Evolutionary conservation across 352 stramenopile species (phyloP).

Genomic region (Pythium dissimile): DNA sequence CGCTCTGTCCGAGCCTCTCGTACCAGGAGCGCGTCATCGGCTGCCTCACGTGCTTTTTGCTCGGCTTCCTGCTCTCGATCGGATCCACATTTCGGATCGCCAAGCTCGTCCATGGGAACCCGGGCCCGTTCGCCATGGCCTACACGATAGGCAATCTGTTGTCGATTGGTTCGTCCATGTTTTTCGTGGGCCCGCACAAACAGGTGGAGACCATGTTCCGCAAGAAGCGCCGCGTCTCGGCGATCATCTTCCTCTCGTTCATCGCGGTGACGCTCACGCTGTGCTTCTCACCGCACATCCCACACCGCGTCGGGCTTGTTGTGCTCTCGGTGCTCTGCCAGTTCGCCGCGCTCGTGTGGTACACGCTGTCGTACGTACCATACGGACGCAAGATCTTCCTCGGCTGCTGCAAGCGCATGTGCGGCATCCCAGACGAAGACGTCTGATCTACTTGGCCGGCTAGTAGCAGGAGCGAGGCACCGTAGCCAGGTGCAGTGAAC

Average conservation of each 20-base stretch:
- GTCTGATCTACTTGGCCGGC: conserved; percentile 22
- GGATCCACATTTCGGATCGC: conserved; percentile 78
- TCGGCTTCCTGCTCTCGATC: conserved; percentile 81
- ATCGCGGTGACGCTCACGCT: conserved; percentile 73
- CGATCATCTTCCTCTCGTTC: conserved; percentile 73
- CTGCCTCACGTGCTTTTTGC: conserved; percentile 72
- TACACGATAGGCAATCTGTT: conserved; percentile 87
- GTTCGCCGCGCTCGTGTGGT: conserved; percentile 81
- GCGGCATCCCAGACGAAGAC: conserved; percentile 48
- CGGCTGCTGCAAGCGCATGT: conserved; percentile 63
- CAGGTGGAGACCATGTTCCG: conserved; percentile 85
- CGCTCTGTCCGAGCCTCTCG: conserved; percentile 65
- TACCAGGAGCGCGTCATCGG: conserved; percentile 86
- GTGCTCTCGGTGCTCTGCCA: conserved; percentile 73
- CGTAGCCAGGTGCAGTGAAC: no score
- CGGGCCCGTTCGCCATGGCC: conserved; percentile 76
- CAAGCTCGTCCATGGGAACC: conserved; percentile 71
- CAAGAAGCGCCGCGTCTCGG: conserved; percentile 63
- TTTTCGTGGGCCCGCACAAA: conserved; percentile 83
- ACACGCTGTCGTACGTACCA: conserved; percentile 86
- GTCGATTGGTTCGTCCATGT: conserved; percentile 75
- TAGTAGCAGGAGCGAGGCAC: no score
- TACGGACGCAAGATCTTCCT: conserved; percentile 74
- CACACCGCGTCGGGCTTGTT: conserved; percentile 67
- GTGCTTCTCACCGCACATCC: conserved; percentile 66